These are phyloP conservation scores for Isabelozyma gotoi DNA, from an alignment of 805 yeast species.

Conservation along the genomic window DNA sequence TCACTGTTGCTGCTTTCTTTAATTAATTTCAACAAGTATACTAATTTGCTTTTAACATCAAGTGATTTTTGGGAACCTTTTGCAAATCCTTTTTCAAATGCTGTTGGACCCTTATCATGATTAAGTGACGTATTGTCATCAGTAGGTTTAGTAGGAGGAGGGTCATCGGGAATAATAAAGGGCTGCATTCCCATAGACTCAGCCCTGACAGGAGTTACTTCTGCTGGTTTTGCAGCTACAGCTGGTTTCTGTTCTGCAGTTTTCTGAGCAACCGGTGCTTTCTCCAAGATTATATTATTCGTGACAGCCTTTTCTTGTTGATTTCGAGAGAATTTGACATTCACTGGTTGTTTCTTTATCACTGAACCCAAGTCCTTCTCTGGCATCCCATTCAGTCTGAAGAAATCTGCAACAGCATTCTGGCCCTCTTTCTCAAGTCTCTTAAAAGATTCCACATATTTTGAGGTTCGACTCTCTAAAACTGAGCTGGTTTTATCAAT, in stretches of 20 bases:
- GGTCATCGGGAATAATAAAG: neutral
- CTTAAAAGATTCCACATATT: slow-evolving; percentile 41
- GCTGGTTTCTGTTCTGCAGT: too few species aligned
- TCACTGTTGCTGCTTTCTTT: neutral
- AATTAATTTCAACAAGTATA: neutral
- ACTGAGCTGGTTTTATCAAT: slow-evolving; percentile 48
- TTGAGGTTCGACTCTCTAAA: slow-evolving; percentile 47
- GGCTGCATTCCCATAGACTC: slow-evolving; percentile 14
- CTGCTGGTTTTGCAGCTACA: too few species aligned
- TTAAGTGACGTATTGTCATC: slow-evolving; percentile 2
- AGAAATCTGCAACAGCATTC: slow-evolving; percentile 26
- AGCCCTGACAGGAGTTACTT: neutral
- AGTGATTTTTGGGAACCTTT: slow-evolving; percentile 30
- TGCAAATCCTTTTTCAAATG: slow-evolving; percentile 36
- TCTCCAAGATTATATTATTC: too few species aligned
- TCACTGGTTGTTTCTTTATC: slow-evolving; percentile 19
- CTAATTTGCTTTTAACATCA: neutral
- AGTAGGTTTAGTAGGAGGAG: neutral
- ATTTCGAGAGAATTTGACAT: slow-evolving; percentile 22
- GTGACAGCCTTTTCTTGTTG: too few species aligned
- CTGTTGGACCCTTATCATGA: slow-evolving; percentile 23
- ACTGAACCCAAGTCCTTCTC: slow-evolving; percentile 14
- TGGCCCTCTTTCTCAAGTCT: slow-evolving; percentile 39
- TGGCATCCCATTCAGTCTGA: slow-evolving; percentile 22
- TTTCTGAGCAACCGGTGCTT: too few species aligned